Evolutionary conservation across 805 yeast genomes (phyloP).

Genomic region (Naumovozyma dairenensis): DNA sequence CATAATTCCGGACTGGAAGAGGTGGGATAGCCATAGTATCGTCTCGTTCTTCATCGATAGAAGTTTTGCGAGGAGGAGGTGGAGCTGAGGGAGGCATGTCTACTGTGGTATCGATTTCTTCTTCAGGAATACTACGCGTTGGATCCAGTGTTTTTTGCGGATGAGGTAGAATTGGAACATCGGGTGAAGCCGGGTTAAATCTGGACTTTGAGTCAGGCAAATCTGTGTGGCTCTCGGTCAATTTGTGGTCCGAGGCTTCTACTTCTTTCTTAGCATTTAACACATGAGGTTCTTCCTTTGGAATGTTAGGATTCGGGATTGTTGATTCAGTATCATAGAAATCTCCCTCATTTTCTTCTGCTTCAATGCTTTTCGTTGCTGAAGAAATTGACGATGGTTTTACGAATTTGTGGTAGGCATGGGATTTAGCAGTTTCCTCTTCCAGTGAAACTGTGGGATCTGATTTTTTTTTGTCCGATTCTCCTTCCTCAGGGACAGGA

Average conservation of each 20-base stretch:
- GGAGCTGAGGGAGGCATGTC: slow-evolving; percentile 5
- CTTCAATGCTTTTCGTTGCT: slow-evolving; percentile 6
- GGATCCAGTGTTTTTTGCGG: no score
- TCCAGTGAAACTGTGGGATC: background rate
- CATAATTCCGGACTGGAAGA: background rate
- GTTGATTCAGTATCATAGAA: background rate
- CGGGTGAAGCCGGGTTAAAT: no score
- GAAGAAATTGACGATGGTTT: slow-evolving; percentile 3
- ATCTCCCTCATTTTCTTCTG: slow-evolving; percentile 6
- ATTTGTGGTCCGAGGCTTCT: slow-evolving; percentile 13
- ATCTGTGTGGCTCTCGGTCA: slow-evolving; percentile 14
- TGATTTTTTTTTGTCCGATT: no score
- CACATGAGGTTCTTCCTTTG: background rate
- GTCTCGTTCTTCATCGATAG: background rate
- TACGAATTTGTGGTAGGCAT: slow-evolving; percentile 9
- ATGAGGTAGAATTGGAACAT: background rate
- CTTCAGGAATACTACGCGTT: no score
- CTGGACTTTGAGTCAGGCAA: background rate
- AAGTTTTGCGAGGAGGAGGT: no score
- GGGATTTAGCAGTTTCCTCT: background rate
- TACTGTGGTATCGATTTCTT: no score
- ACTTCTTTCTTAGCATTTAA: background rate
- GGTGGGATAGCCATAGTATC: background rate
- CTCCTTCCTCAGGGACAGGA: slow-evolving; percentile 4
- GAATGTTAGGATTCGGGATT: background rate